Percentiles rank a stretch among this genome's conserved stretches.
These are phyloP conservation scores for Fraxinus greggii DNA, from an alignment of 305 asterid genomes.

Conservation along the genomic window DNA sequence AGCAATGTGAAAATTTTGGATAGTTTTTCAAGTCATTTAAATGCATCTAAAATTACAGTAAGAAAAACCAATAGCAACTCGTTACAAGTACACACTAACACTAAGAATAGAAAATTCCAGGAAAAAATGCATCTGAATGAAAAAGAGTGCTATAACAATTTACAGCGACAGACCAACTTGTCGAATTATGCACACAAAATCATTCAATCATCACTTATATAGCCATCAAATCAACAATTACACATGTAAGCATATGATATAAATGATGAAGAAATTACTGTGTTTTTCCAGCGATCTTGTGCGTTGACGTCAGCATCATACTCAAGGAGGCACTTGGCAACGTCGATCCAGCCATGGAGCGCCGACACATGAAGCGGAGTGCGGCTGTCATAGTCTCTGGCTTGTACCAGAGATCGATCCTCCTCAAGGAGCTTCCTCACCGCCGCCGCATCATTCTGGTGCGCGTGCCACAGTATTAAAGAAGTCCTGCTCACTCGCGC, in stretches of 20 bases:
- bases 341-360: conserved; percentile 90
- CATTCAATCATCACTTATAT: not conserved
- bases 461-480: conserved; percentile 87
- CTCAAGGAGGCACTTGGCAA: conserved; percentile 72
- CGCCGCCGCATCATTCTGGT: conserved; percentile 72
- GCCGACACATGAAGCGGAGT: conserved; percentile 96
- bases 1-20: not conserved
- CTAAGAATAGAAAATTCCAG: not conserved
- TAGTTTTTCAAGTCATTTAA: not conserved
- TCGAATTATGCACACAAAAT: not conserved
- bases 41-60: not conserved
- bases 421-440: conserved; percentile 86
- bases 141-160: not conserved
- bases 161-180: not conserved
- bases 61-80: not conserved
- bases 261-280: conserved; percentile 38
- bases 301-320: conserved; percentile 87
- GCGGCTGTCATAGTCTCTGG: conserved; percentile 83
- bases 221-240: not conserved
- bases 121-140: not conserved
- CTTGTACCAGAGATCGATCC: conserved; percentile 70
- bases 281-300: conserved; percentile 97
- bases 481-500: conserved; percentile 88
- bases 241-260: not conserved
- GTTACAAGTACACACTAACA: not conserved